Conservation (phyloP, 2,329 filamentous ascomycete genomes). For the Blumeria graminis region DNA sequence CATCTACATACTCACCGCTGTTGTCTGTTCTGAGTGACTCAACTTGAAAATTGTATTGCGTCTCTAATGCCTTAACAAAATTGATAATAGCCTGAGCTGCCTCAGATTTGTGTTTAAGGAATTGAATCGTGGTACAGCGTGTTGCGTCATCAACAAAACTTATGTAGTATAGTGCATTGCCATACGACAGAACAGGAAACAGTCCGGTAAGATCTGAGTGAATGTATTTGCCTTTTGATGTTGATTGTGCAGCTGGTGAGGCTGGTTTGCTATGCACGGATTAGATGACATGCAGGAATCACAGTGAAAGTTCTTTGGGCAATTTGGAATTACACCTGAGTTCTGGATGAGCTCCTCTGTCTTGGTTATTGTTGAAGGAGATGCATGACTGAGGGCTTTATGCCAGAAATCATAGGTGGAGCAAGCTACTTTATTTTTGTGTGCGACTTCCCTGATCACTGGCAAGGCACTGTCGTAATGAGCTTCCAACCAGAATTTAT, state of each 20-base stretch:
- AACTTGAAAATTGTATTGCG: not conserved
- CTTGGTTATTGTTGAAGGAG: not conserved
- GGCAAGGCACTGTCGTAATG: not conserved
- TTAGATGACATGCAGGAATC: not conserved
- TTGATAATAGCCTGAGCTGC: not conserved
- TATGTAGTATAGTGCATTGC: not conserved
- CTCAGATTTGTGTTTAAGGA: not conserved
- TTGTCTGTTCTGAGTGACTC: not conserved
- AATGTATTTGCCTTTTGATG: not conserved
- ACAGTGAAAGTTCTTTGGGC: not conserved
- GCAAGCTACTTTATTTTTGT: not conserved
- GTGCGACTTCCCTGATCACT: not conserved
- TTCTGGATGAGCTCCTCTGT: not conserved
- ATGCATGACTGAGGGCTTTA: not conserved
- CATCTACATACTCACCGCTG: not conserved
- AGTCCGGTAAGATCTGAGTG: not conserved
- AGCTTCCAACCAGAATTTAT: not conserved
- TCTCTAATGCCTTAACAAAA: not conserved
- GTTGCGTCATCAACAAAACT: not conserved
- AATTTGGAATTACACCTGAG: not conserved
- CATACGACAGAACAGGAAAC: not conserved
- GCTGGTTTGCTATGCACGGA: not conserved
- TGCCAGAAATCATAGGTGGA: not conserved
- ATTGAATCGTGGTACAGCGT: not conserved
- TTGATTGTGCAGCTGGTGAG: not conserved